Percentiles rank a stretch among this genome's conserved stretches.
These are phyloP conservation scores for Hypoxylon sp. DNA, from an alignment of 2,329 filamentous ascomycete species.

Conservation along the genomic window DNA sequence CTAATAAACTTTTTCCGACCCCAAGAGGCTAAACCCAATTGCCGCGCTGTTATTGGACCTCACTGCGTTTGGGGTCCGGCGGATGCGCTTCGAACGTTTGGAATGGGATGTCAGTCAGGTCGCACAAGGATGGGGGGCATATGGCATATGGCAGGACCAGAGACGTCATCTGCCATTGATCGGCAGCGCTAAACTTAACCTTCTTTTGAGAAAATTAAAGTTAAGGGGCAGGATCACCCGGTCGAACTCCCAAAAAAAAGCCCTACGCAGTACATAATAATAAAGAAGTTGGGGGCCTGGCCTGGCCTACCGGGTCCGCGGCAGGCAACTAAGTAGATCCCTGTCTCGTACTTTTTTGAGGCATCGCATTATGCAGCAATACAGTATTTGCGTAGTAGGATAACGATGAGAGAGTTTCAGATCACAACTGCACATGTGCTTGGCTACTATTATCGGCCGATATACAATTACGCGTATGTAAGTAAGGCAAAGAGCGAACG, in stretches of 20 bases:
- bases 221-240: constrained; percentile 33
- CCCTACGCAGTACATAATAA: constrained; percentile 1
- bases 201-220: constrained; percentile 34
- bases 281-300: neutral
- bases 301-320: constrained; percentile 12
- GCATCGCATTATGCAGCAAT: constrained; percentile 5
- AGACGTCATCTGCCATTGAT: constrained; percentile 36
- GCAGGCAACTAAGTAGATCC: constrained; percentile 15
- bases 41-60: constrained; percentile 16
- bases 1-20: constrained; percentile 17
- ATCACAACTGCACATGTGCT: neutral
- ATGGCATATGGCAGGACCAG: no score
- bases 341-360: neutral
- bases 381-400: neutral
- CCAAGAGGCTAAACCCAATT: constrained; percentile 10
- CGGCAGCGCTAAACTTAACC: constrained; percentile 38
- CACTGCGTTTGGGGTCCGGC: constrained; percentile 9
- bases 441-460: neutral
- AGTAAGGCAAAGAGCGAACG: no score
- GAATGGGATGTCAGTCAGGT: constrained; percentile 5
- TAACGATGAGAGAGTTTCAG: constrained; percentile 7
- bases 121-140: constrained; percentile 20
- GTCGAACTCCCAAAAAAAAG: constrained; percentile 13
- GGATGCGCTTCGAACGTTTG: neutral
- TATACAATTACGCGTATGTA: no score